These are phyloP conservation scores for Gossypium turneri DNA, from an alignment of 345 rosid species.

Conservation along the genomic window DNA sequence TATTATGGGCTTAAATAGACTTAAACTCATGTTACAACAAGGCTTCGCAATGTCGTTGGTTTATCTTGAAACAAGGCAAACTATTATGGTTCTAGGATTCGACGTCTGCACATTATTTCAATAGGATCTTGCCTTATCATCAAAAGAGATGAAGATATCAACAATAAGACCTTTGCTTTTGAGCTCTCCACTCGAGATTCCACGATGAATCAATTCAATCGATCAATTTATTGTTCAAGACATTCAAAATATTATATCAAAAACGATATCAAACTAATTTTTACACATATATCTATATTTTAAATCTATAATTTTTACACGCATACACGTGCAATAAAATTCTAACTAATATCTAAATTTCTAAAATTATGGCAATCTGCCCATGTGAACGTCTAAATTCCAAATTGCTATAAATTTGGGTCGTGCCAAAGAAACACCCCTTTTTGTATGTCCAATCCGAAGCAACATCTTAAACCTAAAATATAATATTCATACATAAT, in stretches of 20 bases:
- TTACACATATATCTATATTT: no score
- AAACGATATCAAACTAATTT: no score
- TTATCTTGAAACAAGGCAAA: slow-evolving; percentile 71
- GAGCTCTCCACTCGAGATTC: slow-evolving; percentile 55
- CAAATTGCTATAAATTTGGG: background rate
- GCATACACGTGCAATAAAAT: no score
- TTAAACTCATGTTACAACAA: slow-evolving; percentile 34
- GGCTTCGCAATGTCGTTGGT: slow-evolving; percentile 88
- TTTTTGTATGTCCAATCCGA: background rate
- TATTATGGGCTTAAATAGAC: no score
- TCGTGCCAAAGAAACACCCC: background rate
- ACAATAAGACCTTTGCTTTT: slow-evolving; percentile 65
- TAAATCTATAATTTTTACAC: no score
- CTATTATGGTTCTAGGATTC: slow-evolving; percentile 80
- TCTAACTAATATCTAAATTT: no score
- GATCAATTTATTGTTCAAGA: no score
- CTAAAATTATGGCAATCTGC: no score
- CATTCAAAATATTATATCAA: no score
- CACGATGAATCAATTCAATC: slow-evolving; percentile 29
- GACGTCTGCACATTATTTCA: slow-evolving; percentile 43
- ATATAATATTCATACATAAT: no score
- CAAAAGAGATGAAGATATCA: slow-evolving; percentile 75
- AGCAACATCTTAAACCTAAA: background rate
- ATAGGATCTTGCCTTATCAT: slow-evolving; percentile 66
- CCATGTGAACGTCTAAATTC: background rate